phyloP scores from a whole-genome alignment of 2,329 filamentous ascomycete species.

The Colletotrichum sp. region DNA sequence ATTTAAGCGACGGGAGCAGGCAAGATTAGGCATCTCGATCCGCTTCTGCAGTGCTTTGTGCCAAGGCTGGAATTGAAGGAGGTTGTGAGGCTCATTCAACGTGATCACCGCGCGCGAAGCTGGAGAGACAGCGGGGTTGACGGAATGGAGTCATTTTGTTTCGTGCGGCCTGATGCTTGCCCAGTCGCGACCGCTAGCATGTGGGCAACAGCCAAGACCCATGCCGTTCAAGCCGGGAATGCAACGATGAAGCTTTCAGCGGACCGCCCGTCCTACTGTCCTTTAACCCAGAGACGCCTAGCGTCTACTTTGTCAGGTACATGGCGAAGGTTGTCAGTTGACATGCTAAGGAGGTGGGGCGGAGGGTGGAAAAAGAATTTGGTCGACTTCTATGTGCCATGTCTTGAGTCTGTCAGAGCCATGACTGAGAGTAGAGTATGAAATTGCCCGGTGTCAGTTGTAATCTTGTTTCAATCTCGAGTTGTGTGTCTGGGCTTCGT shows the following conservation, averaged over 20 bases:
- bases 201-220: background rate
- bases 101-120: background rate
- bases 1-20: background rate
- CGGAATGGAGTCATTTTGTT: background rate
- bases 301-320: background rate
- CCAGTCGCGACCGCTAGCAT: background rate
- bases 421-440: background rate
- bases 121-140: background rate
- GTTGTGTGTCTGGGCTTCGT: background rate
- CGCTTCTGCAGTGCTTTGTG: background rate
- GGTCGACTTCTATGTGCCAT: background rate
- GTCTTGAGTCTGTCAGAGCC: background rate
- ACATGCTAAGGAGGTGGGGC: background rate
- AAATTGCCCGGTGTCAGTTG: background rate
- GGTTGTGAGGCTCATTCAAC: background rate
- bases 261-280: background rate
- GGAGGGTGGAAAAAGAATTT: background rate
- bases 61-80: background rate
- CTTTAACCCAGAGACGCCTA: background rate
- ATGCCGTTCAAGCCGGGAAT: background rate
- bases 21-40: background rate
- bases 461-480: background rate
- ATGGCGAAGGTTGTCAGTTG: background rate
- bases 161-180: background rate
- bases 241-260: conserved; percentile 10